phyloP scores from a whole-genome alignment of 345 rosid species.

The Populus nigra region DNA sequence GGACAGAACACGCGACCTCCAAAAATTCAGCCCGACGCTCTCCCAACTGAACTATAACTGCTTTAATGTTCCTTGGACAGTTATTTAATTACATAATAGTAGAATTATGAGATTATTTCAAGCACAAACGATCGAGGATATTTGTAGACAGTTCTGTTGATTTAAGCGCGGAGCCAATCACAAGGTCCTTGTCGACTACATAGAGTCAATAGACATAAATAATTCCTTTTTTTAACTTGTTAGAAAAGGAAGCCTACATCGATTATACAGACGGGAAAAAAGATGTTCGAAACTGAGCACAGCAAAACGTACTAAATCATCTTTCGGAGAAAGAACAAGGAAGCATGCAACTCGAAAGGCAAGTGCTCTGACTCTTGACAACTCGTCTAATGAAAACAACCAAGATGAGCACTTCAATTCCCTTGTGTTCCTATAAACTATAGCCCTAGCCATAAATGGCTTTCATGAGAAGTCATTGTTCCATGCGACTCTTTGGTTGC shows the following conservation, averaged over 20 bases:
- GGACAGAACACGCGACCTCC: constrained; percentile 97
- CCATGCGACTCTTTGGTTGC: constrained; percentile 32
- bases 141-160: too few species aligned
- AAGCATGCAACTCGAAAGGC: too few species aligned
- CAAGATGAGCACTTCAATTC: background rate
- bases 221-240: background rate
- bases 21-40: constrained; percentile 98
- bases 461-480: constrained; percentile 33
- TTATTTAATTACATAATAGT: too few species aligned
- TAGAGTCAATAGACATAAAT: background rate
- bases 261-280: background rate
- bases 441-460: background rate
- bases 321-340: too few species aligned
- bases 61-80: background rate
- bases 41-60: constrained; percentile 98
- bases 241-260: background rate
- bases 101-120: too few species aligned
- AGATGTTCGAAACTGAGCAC: background rate
- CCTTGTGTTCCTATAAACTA: background rate
- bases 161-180: background rate
- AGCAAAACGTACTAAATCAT: background rate
- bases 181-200: background rate
- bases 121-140: too few species aligned
- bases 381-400: background rate
- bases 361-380: background rate